Conservation (phyloP, 352 stramenopile genomes). For the Phytophthora ramorum region DNA sequence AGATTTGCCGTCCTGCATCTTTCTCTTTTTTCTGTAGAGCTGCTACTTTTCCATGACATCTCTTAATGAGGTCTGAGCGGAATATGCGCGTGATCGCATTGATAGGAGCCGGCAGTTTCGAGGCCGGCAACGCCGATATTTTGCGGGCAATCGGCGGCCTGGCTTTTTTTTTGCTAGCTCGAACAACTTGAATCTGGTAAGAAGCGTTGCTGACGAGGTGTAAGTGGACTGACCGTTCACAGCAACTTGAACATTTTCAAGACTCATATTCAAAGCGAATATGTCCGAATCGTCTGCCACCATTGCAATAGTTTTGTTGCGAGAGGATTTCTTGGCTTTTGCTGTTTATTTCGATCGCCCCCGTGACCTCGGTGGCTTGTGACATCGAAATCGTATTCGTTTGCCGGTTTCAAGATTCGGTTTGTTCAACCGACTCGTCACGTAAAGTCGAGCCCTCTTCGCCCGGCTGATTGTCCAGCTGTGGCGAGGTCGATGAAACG, state of each 20-base stretch:
- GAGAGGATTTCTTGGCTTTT: not conserved
- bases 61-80: conserved; percentile 1
- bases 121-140: not conserved
- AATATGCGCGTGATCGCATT: not conserved
- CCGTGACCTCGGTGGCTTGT: not conserved
- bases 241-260: not conserved
- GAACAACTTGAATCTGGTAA: conserved; percentile 1
- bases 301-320: not conserved
- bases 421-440: not conserved
- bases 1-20: not conserved
- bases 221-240: not conserved
- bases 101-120: not conserved
- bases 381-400: not conserved
- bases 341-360: not conserved
- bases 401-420: not conserved
- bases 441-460: not conserved
- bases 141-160: not conserved
- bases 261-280: not conserved
- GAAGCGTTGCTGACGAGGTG: not conserved
- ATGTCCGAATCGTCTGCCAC: not conserved
- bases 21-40: not conserved
- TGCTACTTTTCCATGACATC: conserved; percentile 3
- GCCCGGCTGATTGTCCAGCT: too few species aligned
- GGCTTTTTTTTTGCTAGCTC: not conserved
- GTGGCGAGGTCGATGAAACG: too few species aligned